A percentile compares a stretch with the other conserved stretches of the same genome.
Evolutionary conservation across 2,329 filamentous ascomycete species (phyloP).

Genomic region (Ceratocystis huliohia): DNA sequence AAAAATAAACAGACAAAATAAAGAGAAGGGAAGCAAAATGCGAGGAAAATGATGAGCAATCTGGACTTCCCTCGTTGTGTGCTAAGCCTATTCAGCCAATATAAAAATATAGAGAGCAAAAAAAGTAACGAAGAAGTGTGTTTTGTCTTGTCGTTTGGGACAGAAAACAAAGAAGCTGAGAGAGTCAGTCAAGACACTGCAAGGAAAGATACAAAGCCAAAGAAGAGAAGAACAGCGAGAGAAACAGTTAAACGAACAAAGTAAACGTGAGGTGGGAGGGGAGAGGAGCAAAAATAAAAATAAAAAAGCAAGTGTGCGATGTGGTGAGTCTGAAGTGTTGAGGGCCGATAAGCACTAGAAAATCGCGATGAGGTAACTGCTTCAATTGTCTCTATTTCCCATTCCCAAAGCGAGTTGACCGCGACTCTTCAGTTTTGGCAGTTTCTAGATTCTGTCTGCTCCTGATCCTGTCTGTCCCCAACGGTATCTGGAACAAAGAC

Average conservation of each 20-base stretch:
- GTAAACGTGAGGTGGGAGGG: not conserved
- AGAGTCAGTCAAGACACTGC: not conserved
- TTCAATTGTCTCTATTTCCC: conserved; percentile 12
- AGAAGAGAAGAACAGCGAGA: not conserved
- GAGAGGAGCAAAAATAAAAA: not conserved
- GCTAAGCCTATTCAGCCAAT: not conserved
- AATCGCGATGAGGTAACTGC: conserved; percentile 4
- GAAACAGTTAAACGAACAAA: not conserved
- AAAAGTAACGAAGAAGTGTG: not conserved
- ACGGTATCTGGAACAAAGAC: not conserved
- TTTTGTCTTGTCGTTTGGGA: not conserved
- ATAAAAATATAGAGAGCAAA: not conserved
- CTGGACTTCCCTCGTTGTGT: not conserved
- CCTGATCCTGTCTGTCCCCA: not conserved
- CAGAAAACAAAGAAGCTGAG: not conserved
- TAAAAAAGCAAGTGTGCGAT: not conserved
- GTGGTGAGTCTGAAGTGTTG: not conserved
- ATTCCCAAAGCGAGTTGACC: not conserved
- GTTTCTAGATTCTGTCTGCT: not conserved
- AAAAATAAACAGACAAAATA: not conserved
- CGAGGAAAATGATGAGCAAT: not conserved
- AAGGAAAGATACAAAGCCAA: not conserved
- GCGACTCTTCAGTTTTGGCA: not conserved
- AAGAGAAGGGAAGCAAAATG: not conserved
- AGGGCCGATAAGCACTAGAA: conserved; percentile 8